Base-by-base conservation (phyloP, 768 basidiomycete species). In the Phaeotremella fagi region DNA sequence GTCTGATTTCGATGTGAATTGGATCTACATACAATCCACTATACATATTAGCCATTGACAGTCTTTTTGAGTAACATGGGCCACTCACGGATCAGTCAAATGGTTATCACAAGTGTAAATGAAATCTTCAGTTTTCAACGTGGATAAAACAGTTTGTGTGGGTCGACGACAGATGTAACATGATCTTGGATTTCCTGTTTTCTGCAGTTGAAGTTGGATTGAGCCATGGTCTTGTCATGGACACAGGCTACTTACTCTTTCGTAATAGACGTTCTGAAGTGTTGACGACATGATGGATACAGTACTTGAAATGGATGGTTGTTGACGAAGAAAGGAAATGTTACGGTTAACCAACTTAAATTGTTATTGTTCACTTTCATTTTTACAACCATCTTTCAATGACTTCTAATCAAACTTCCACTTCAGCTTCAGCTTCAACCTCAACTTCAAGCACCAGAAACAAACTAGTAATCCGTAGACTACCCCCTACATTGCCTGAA, bases 401-500 rank as follows among this genome's bases (percentile, higher is more conserved):
- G 31, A 33, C 31, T 33, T 7, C 16, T 16, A 33, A 7, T 16
- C 31, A 16, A 16, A 7, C 31, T 7, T 33, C 31, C 16, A 33
- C 38, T 6, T 41, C 38, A 6, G 6, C 38, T 9, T 41, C 38
- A 20, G 26, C 44, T 5, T 24, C 23, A 6, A 14, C 22, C 7
- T 20, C 44, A 45, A 24, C 23, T 26, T 9, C 23, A 14, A 14
- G 26, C 31, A 37, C 56, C 25, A 45, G 63, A 9, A 56, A 57
- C 64, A 98, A 99, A 79, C 84, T 84, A 26, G 81, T 95, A 60
- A 85, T 97, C 16, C 83, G 94, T 37, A 78, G 89, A 33, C 79
- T 97, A 3, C 94, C 94, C 0, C 87, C 92, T 12, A 90, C 91
- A 64, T 79, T 99, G 2, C 94, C 94, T 3, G 90, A 91, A 63